Evolutionary conservation across 2,329 filamentous ascomycete species (phyloP), one percentile per base, ranked within the genome.

Genomic region (Apiospora hydei): DNA sequence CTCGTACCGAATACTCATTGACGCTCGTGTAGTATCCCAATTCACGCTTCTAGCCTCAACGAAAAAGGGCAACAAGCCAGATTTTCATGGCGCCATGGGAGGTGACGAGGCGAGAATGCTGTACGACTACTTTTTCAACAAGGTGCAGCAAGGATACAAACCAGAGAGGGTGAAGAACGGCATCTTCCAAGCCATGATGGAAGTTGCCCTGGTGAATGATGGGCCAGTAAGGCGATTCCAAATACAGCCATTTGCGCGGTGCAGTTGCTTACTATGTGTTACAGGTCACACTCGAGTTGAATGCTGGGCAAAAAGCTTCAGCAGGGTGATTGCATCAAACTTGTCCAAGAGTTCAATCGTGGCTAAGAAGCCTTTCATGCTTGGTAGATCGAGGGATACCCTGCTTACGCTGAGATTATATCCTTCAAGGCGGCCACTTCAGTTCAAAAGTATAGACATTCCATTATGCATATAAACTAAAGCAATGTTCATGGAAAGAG

Each of bases 101-200:
- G 92, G 92, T 4, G 90, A 93, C 14, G 90, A 95, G 71, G 96
- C 96, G 34, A 93, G 91, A 77, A 88, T 88, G 73, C 86, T 98
- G 8, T 99, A 98, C 80, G 90, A 95, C 71, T 87, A 92, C 79
- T 98, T 99, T 84, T 90, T 95, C 77, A 84, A 89, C 69, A 93
- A 93, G 77, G 90, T 98, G 57, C 88, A 91, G 77, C 87, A 91
- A 70, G 87, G 90, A 3, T 97, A 98, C 81, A 82, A 85, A 6
- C 82, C 88, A 8, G 93, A 94, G 11, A 91, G 88, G 75, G 95
- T 99, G 72, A 95, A 98, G 81, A 92, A 99, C 80, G 96, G 97
- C n/a, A 91, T 96, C 43, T 99, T 99, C 82, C 96, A 98, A 80
- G 96, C 96, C 69, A 98, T 97, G 95, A 99, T 99, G 96, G 93